phyloP scores from a whole-genome alignment of 2,329 filamentous ascomycete genomes.

The Sporothrix variecibatus region DNA sequence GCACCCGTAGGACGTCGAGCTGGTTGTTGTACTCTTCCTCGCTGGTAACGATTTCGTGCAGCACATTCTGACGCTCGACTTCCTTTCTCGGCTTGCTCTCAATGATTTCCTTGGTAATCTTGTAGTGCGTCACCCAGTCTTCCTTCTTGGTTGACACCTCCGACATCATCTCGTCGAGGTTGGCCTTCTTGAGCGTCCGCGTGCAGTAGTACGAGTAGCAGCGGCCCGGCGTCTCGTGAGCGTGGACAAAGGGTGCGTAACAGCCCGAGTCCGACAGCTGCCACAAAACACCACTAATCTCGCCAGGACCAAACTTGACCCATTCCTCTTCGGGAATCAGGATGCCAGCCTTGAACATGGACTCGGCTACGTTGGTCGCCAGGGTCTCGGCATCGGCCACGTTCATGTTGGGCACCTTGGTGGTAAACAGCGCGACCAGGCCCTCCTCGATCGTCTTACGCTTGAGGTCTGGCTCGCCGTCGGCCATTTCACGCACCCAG shows the following conservation, averaged over 20 bases:
- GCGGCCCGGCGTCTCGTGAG: conserved; percentile 66
- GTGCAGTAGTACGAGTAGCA: conserved; percentile 96
- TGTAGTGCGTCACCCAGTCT: conserved; percentile 90
- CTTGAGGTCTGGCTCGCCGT: conserved; percentile 86
- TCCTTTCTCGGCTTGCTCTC: conserved; percentile 79
- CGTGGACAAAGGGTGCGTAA: conserved; percentile 83
- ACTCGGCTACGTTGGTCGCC: conserved; percentile 72
- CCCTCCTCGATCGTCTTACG: conserved; percentile 84
- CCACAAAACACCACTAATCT: conserved; percentile 86
- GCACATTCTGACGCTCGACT: conserved; percentile 85
- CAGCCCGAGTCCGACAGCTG: conserved; percentile 91
- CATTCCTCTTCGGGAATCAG: conserved; percentile 92
- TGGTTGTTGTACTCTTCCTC: conserved; percentile 91
- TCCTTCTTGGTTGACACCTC: conserved; percentile 69
- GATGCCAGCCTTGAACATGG: conserved; percentile 77
- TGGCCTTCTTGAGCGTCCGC: conserved; percentile 90
- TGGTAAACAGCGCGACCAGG: conserved; percentile 83
- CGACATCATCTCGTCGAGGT: conserved; percentile 71
- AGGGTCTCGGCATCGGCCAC: conserved; percentile 92
- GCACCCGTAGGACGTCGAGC: conserved; percentile 77
- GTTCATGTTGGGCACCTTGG: conserved; percentile 98
- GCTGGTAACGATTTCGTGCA: conserved; percentile 92
- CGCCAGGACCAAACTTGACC: conserved; percentile 85
- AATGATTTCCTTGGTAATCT: conserved; percentile 73
- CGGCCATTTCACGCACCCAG: conserved; percentile 87